Evolutionary conservation across 352 stramenopile genomes (phyloP), one percentile per base, ranked within the genome.

Genomic region (Phytophthora brassicae): DNA sequence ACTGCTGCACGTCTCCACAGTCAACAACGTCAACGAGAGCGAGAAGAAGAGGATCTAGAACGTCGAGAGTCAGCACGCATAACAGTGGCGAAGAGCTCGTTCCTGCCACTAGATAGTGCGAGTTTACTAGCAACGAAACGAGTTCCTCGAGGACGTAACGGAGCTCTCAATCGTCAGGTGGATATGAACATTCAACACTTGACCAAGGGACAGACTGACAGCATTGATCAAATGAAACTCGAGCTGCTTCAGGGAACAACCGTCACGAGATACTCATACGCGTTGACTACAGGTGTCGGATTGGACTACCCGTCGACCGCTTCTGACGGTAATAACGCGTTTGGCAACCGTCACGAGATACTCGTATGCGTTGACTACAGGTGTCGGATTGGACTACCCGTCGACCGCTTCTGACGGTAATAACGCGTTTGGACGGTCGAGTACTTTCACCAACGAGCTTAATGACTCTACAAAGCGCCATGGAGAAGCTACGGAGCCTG

Each of bases 401-500:
- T 75, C 72, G 3, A 81, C 81, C 1, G 61, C 59, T 13, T 86
- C 79, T 0, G 84, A 90, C 45, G 72, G 67, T 26, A 49, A 48
- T 1, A 92, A 92, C 38, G 68, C 78, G 1, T 90, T 92, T 51
- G 79, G 66, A 0, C 69, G 84, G 6, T 89, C 77, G 1, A 90
- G 81, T 33, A 70, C 79, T 2, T 92, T 92, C 65, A 86, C 84
- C 4, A 92, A 89, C 54, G 81, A 92, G 39, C 81, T 90, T 43
- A 64, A 53, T 0, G 84, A 92, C 28, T 46, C 77, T 12, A 72
- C 72, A 41, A 92, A 89, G 52, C 79, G 69, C 11, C 79, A 90
- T 43, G 84, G 74, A 2, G 84, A 92, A 51, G 81, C 84, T 20
- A 92, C 67, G 3, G 84, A 92, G 51, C 84, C 81, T 22, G 81